A percentile compares a stretch with the other conserved stretches of the same genome.
These are phyloP conservation scores for Sanchytrium tribonematis DNA, from an alignment of 371 early-diverging fungal genomes.

Conservation along the genomic window DNA sequence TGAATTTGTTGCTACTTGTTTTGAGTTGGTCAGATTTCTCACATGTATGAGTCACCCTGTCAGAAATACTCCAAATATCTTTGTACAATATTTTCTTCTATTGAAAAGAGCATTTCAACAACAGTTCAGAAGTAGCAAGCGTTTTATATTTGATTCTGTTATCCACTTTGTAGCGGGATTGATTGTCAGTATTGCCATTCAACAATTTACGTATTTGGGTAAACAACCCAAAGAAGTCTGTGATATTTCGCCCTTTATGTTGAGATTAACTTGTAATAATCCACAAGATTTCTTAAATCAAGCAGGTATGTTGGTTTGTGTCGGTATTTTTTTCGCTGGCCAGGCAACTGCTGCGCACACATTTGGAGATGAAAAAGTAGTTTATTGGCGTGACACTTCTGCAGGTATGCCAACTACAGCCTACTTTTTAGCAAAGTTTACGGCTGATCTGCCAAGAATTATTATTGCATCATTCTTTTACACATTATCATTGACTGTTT, in stretches of 20 bases:
- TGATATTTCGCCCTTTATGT: slow-evolving; percentile 13
- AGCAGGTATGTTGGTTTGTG: slow-evolving; percentile 11
- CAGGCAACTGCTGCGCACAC: slow-evolving; percentile 11
- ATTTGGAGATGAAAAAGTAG: slow-evolving; percentile 22
- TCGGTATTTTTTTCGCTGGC: background rate
- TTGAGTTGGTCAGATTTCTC: background rate
- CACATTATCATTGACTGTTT: slow-evolving; percentile 16
- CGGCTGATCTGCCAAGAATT: slow-evolving; percentile 22
- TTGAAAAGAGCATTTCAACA: slow-evolving; percentile 12
- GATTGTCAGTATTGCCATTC: slow-evolving; percentile 12
- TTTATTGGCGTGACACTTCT: slow-evolving; percentile 23
- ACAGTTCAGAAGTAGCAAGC: slow-evolving; percentile 15
- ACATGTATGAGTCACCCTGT: slow-evolving; percentile 7
- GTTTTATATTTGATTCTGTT: slow-evolving; percentile 21
- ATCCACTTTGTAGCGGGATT: slow-evolving; percentile 21
- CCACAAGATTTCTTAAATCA: slow-evolving; percentile 13
- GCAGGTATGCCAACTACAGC: slow-evolving; percentile 18
- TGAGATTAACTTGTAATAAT: slow-evolving; percentile 7
- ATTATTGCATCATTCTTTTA: slow-evolving; percentile 22
- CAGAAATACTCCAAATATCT: slow-evolving; percentile 5
- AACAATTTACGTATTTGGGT: slow-evolving; percentile 14
- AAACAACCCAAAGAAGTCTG: slow-evolving; percentile 16
- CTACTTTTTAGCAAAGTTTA: slow-evolving; percentile 20
- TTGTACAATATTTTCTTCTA: slow-evolving; percentile 6
- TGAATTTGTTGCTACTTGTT: background rate